Conservation (phyloP, 2,329 filamentous ascomycete species). For the Penicillium frequentans region DNA sequence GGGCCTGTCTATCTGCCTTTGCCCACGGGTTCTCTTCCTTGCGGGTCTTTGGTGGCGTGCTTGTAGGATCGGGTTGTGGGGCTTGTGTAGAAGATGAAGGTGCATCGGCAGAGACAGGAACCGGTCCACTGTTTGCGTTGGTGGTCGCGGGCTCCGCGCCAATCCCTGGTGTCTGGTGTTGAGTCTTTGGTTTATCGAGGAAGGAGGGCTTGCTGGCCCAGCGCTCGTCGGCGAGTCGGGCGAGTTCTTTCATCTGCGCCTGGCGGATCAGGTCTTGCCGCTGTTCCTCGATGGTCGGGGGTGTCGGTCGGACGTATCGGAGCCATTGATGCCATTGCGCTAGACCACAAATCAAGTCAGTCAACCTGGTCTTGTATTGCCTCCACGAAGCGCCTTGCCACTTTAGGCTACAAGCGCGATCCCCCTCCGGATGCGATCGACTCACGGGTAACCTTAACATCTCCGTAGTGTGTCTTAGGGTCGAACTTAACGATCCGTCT, state of each 20-base stretch:
- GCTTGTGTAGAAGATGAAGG: background rate
- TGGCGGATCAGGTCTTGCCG: conserved; percentile 57
- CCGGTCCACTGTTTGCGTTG: background rate
- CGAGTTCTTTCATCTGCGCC: conserved; percentile 59
- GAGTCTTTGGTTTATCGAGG: conserved; percentile 56
- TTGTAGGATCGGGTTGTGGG: conserved; percentile 4
- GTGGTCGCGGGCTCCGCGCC: background rate
- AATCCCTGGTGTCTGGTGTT: conserved; percentile 34
- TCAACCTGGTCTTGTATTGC: background rate
- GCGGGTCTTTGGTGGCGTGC: conserved; percentile 10
- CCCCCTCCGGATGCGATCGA: conserved; percentile 4
- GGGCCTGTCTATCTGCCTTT: conserved; percentile 50
- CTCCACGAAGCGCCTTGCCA: background rate
- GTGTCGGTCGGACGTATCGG: conserved; percentile 57
- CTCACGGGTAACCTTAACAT: conserved; percentile 61
- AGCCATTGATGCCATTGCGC: conserved; percentile 71
- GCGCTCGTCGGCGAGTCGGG: conserved; percentile 59
- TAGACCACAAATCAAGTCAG: conserved; percentile 32
- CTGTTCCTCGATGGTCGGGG: conserved; percentile 61
- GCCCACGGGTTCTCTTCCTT: conserved; percentile 58
- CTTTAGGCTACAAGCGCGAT: background rate
- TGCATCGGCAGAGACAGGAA: background rate
- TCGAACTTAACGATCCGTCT: conserved; percentile 61
- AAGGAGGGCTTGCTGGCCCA: conserved; percentile 62
- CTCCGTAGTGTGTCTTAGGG: conserved; percentile 54